A percentile compares a stretch with the other conserved stretches of the same genome.
These are phyloP conservation scores for Rhodamnia rubescens DNA, from an alignment of 345 rosid genomes.

Conservation along the genomic window DNA sequence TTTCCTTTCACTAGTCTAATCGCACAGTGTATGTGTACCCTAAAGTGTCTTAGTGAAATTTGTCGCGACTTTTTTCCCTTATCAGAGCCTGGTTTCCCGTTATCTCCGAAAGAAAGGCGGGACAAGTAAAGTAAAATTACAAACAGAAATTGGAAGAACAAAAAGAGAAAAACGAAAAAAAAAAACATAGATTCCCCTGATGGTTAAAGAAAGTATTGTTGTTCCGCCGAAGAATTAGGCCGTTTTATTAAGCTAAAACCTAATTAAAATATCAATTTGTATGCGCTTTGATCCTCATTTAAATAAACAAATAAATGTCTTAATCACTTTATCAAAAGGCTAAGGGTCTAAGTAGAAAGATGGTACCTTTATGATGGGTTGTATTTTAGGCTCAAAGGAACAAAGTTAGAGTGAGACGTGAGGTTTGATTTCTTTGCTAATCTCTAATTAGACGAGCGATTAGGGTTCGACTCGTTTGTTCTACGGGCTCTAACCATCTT, in stretches of 20 bases:
- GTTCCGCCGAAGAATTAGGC: background rate
- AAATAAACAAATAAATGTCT: background rate
- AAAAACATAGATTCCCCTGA: background rate
- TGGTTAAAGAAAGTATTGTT: background rate
- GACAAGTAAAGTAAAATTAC: background rate
- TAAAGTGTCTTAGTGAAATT: background rate
- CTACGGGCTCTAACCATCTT: background rate
- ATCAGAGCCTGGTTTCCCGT: background rate
- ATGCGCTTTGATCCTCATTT: background rate
- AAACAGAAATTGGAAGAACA: background rate
- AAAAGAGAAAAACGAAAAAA: background rate
- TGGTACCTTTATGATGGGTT: background rate
- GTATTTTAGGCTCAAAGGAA: background rate
- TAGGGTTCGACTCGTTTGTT: background rate
- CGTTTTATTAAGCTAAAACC: background rate
- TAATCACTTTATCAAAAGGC: background rate
- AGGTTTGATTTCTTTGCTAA: background rate
- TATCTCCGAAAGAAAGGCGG: background rate
- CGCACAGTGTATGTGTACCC: background rate
- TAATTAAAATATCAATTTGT: background rate
- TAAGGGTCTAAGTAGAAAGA: background rate
- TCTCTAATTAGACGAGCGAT: background rate
- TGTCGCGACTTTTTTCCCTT: background rate
- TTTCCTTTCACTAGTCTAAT: background rate
- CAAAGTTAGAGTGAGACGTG: background rate